Percentiles rank a stretch among this genome's conserved stretches.
Conservation (phyloP, 73 alveolate genomes). For the Paraurostyla sp. region DNA sequence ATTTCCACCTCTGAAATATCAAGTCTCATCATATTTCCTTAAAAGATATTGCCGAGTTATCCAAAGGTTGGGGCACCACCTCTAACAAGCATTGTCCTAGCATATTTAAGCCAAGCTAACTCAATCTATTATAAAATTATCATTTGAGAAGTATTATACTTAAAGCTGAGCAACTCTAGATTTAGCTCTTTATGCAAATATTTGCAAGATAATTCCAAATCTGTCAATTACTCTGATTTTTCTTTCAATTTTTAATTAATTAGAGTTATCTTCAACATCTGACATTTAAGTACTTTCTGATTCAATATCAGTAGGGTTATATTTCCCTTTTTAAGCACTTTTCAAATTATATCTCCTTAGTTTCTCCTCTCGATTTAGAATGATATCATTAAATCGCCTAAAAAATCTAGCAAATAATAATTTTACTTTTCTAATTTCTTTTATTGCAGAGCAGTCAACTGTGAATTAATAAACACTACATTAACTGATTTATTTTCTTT, state of each 20-base stretch:
- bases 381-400: constrained; percentile 69
- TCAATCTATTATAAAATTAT: constrained; percentile 54
- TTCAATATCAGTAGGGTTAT: constrained; percentile 71
- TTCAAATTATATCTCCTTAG: constrained; percentile 55
- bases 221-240: constrained; percentile 87
- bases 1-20: constrained; percentile 77
- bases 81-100: constrained; percentile 84
- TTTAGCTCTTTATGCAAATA: constrained; percentile 91
- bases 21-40: constrained; percentile 70
- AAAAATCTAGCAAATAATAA: neutral
- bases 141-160: neutral
- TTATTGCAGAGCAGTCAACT: constrained; percentile 82
- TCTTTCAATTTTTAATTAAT: constrained; percentile 48
- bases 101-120: constrained; percentile 86
- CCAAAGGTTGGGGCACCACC: constrained; percentile 86
- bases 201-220: constrained; percentile 86
- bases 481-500: constrained; percentile 72
- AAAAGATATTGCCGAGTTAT: constrained; percentile 69
- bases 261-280: constrained; percentile 60
- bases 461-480: constrained; percentile 83
- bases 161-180: constrained; percentile 77
- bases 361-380: constrained; percentile 65
- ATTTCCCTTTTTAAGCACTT: constrained; percentile 64
- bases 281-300: constrained; percentile 43
- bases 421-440: constrained; percentile 85